Conservation (phyloP, 768 basidiomycete genomes). For the Dioszegia crocea region DNA sequence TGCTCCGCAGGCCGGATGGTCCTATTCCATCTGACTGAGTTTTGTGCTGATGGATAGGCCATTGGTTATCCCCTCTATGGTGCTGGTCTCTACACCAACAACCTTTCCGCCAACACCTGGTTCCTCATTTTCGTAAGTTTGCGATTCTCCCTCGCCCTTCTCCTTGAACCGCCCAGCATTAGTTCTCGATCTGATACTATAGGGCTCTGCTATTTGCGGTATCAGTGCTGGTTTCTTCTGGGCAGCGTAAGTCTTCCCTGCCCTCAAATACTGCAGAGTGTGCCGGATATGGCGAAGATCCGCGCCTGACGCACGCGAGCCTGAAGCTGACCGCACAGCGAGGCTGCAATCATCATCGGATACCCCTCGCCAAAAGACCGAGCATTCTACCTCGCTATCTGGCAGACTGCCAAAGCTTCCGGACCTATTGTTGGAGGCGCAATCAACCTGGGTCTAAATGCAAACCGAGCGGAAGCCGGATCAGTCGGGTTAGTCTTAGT, state of each 20-base stretch:
- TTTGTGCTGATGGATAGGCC: slow-evolving; percentile 5
- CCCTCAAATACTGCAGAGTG: too few species aligned
- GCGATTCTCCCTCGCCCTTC: too few species aligned
- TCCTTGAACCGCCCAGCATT: too few species aligned
- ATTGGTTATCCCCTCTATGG: slow-evolving; percentile 37
- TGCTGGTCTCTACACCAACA: slow-evolving; percentile 40
- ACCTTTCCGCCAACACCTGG: slow-evolving; percentile 31
- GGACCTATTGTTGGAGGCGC: slow-evolving; percentile 43
- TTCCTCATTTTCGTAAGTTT: slow-evolving; percentile 38
- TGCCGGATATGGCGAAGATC: too few species aligned
- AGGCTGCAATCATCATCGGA: slow-evolving; percentile 44
- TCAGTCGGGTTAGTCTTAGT: slow-evolving; percentile 24
- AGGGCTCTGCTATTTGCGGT: slow-evolving; percentile 23
- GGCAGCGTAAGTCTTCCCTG: slow-evolving; percentile 20
- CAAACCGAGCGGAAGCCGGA: slow-evolving; percentile 22
- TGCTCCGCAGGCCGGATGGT: neutral
- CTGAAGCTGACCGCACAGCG: slow-evolving; percentile 15
- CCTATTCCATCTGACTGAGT: too few species aligned
- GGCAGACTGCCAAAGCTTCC: slow-evolving; percentile 34
- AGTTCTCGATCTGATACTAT: neutral
- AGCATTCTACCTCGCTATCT: slow-evolving; percentile 37
- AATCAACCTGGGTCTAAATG: slow-evolving; percentile 44
- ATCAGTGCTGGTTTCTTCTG: slow-evolving; percentile 39
- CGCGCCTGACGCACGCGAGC: too few species aligned
- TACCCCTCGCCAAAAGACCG: slow-evolving; percentile 37